These are phyloP conservation scores for sweet orange (Citrus sinensis) DNA, from an alignment of 345 rosid species.

Conservation along the genomic window DNA sequence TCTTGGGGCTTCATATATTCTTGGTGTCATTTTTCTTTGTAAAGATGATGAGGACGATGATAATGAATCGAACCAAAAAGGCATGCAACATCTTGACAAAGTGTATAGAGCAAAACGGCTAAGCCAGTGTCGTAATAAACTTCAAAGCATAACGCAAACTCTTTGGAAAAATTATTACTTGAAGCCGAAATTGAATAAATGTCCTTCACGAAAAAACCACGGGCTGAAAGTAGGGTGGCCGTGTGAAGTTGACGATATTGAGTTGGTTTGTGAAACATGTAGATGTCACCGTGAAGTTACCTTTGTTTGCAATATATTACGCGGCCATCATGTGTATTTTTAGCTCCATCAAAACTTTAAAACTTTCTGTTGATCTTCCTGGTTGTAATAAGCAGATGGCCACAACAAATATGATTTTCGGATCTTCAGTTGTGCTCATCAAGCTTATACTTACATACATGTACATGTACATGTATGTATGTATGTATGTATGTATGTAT, in stretches of 20 bases:
- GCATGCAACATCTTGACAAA: background rate
- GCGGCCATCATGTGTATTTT: background rate
- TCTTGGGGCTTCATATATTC: conserved; percentile 12
- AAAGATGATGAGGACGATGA: background rate
- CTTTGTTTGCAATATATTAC: background rate
- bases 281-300: conserved; percentile 2
- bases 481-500: no score
- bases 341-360: no score
- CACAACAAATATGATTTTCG: no score
- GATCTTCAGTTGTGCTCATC: no score
- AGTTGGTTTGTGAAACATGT: conserved; percentile 8
- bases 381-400: no score
- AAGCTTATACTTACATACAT: no score
- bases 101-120: background rate
- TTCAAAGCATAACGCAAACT: background rate
- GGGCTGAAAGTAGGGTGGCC: conserved; percentile 9
- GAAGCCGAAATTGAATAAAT: background rate
- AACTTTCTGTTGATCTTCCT: no score
- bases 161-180: conserved; percentile 10
- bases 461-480: no score
- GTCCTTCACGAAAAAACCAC: background rate
- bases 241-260: background rate
- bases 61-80: background rate
- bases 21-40: conserved; percentile 4
- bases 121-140: conserved; percentile 6